Evolutionary conservation across 306 rosid species (phyloP), one percentile per base, ranked within the genome.

Genomic region (Acacia confusa): DNA sequence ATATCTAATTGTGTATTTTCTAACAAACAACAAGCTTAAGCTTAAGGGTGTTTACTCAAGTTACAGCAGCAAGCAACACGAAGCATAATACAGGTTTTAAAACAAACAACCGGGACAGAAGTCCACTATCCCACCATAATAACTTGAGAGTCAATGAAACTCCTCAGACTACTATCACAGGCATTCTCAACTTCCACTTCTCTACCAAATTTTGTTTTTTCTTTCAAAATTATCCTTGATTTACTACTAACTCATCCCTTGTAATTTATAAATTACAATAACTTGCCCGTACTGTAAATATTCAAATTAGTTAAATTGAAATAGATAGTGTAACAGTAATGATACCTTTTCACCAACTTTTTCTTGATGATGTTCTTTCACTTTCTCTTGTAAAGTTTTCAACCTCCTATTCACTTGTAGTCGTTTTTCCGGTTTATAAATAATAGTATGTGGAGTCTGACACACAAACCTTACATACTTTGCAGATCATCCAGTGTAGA

Each of bases 341-440:
- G 72, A 65, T 89, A 94, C 98, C 97, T 88, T 91, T 82, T 87
- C 95, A 27, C 99, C 97, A 34, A 95, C 99, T 83, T 89, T 95
- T 82, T 95, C 99, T 85, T 95, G 97, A 0, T 91, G 97, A 0
- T 91, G 97, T 82, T 95, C 99, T 86, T 92, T 95, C 83, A 95
- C 97, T 90, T 93, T 93, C 93, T 95, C 99, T 75, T 95, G 98
- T 77, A 93, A 88, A 28, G 90, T 93, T 82, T 93, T 93, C 97
- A 91, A 86, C 74, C 97, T 86, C 90, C 94, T 87, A 81, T 95
- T 93, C 73, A 95, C 98, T 83, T 97, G 85, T 4, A 93, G 84
- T 76, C 99, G 88, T 84, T 93, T 93, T 83, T 95, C 99, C 98
- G 93, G 88, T 79, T 66, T 47, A 48, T 16, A 50, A 50, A 17